Evolutionary conservation across 1,284 basidiomycete genomes (phyloP).

Genomic region (Chalciporus sp.): DNA sequence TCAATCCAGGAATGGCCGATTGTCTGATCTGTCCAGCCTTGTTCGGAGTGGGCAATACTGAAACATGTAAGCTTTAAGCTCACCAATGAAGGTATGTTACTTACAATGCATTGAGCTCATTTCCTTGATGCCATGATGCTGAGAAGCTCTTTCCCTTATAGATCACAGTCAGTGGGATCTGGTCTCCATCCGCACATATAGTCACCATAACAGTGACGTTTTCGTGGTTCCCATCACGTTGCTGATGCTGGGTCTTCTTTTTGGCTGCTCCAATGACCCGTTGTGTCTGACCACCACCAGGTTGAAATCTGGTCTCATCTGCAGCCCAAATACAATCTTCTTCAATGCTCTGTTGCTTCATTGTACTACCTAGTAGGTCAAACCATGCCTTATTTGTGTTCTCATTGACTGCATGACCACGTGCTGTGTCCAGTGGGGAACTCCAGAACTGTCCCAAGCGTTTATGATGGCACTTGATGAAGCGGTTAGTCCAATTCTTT

Average conservation of each 20-base stretch:
- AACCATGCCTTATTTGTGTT: slow-evolving; percentile 3
- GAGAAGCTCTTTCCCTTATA: slow-evolving; percentile 4
- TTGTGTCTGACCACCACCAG: neutral
- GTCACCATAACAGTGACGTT: slow-evolving; percentile 8
- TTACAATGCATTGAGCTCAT: neutral
- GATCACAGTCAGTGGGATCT: neutral
- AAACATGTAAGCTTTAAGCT: neutral
- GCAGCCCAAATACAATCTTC: slow-evolving; percentile 3
- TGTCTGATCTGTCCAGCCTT: neutral
- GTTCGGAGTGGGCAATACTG: neutral
- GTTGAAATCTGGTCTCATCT: slow-evolving; percentile 6
- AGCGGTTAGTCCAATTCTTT: neutral
- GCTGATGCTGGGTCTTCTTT: slow-evolving; percentile 3
- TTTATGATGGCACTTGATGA: neutral
- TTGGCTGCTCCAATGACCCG: neutral
- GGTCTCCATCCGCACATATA: slow-evolving; percentile 3
- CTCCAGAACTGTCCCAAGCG: neutral
- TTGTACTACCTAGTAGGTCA: neutral
- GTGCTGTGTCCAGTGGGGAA: neutral
- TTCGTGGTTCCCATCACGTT: neutral
- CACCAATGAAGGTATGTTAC: too few species aligned
- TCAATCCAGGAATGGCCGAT: neutral
- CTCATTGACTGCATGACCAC: neutral
- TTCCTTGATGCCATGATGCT: slow-evolving; percentile 2
- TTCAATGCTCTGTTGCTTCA: neutral